These are phyloP conservation scores for Globisporangium okanoganense DNA, from an alignment of 352 stramenopile species.

Conservation along the genomic window DNA sequence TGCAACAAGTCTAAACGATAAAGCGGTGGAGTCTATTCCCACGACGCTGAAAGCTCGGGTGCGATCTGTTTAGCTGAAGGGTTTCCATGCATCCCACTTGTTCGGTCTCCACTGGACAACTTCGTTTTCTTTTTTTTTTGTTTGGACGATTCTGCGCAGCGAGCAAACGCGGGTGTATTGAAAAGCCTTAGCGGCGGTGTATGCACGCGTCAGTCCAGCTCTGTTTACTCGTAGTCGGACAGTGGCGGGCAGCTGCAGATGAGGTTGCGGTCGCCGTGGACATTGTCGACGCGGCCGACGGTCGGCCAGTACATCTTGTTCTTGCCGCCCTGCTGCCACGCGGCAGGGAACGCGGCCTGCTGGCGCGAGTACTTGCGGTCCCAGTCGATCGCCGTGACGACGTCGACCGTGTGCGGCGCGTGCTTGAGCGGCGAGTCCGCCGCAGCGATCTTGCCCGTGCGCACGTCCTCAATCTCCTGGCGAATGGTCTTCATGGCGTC, in stretches of 20 bases:
- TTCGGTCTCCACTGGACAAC: slow-evolving; percentile 3
- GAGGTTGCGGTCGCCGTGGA: slow-evolving; percentile 98
- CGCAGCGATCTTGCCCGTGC: slow-evolving; percentile 86
- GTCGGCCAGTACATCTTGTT: slow-evolving; percentile 98
- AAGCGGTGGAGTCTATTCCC: background rate
- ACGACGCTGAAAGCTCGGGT: background rate
- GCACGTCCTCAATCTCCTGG: slow-evolving; percentile 97
- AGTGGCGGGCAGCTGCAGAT: slow-evolving; percentile 98
- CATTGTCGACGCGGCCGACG: slow-evolving; percentile 97
- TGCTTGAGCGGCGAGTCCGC: slow-evolving; percentile 95
- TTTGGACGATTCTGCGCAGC: slow-evolving; percentile 1
- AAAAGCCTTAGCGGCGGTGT: slow-evolving; percentile 5
- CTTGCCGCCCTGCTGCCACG: slow-evolving; percentile 89
- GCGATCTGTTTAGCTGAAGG: background rate
- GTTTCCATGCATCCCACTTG: slow-evolving; percentile 9
- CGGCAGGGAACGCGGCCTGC: slow-evolving; percentile 93
- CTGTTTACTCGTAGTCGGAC: slow-evolving; percentile 86
- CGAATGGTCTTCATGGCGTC: slow-evolving; percentile 96
- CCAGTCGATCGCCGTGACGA: slow-evolving; percentile 93
- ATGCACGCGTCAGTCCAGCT: background rate
- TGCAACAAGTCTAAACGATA: background rate
- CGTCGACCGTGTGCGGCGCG: slow-evolving; percentile 96
- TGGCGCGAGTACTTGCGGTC: slow-evolving; percentile 93
- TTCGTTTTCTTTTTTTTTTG: background rate
- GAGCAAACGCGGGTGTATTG: slow-evolving; percentile 8